These are phyloP conservation scores for Trichosporon faecale DNA, from an alignment of 1,284 basidiomycete species.

Conservation along the genomic window DNA sequence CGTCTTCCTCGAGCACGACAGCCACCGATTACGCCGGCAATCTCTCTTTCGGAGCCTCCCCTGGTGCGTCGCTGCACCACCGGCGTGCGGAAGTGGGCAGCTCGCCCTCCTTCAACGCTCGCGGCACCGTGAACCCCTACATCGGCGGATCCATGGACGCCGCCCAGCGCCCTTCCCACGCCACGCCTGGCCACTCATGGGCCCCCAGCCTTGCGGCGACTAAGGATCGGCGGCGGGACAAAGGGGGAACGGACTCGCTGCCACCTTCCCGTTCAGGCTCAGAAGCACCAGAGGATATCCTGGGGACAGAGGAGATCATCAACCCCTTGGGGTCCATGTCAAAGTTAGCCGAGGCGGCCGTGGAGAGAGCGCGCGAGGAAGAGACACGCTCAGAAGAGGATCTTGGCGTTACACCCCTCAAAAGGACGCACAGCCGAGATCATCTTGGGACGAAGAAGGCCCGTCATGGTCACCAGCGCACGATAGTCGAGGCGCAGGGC, in stretches of 20 bases:
- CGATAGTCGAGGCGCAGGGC: slow-evolving; percentile 40
- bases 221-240: background rate
- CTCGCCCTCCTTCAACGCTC: background rate
- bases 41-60: background rate
- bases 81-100: background rate
- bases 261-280: slow-evolving; percentile 45
- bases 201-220: background rate
- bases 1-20: background rate
- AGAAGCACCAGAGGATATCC: slow-evolving; percentile 41
- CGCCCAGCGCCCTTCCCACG: background rate
- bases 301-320: slow-evolving; percentile 46
- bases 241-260: slow-evolving; percentile 27
- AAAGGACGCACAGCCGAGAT: slow-evolving; percentile 14
- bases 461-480: slow-evolving; percentile 26
- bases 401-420: slow-evolving; percentile 4
- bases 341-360: slow-evolving; percentile 52
- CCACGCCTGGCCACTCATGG: background rate
- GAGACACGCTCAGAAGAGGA: slow-evolving; percentile 14
- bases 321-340: slow-evolving; percentile 49
- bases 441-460: slow-evolving; percentile 27
- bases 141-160: background rate
- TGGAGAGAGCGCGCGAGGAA: slow-evolving; percentile 49
- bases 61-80: background rate
- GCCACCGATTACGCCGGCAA: background rate
- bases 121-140: background rate